Conservation (phyloP, 169 alveolate genomes). For the Eimeria falciformis region DNA sequence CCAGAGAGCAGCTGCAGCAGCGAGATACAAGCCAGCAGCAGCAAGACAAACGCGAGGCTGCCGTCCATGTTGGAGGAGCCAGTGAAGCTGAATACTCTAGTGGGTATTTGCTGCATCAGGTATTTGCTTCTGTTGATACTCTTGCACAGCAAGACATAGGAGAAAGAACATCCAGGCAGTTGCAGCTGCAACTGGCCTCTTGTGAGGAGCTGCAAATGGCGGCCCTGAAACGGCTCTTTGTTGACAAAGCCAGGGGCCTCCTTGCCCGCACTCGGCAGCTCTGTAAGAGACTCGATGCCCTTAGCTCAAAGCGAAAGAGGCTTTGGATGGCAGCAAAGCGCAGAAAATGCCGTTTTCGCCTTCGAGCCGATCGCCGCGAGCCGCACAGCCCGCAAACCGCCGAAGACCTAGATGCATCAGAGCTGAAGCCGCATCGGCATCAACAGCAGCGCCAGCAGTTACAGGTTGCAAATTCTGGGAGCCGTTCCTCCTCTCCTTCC, state of each 20-base stretch:
- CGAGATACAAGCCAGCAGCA: not conserved
- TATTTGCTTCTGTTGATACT: conserved; percentile 35
- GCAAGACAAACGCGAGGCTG: not conserved
- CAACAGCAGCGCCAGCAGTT: not conserved
- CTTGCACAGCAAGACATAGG: conserved; percentile 49
- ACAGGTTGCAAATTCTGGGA: conserved; percentile 14
- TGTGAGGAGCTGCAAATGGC: conserved; percentile 73
- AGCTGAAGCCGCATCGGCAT: not conserved
- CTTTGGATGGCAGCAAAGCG: conserved; percentile 62
- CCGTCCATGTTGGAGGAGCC: not conserved
- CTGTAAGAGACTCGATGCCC: conserved; percentile 34
- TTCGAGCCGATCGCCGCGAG: conserved; percentile 21
- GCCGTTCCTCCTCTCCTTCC: conserved; percentile 8
- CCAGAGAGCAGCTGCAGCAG: not conserved
- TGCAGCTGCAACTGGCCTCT: conserved; percentile 61
- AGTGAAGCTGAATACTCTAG: not conserved
- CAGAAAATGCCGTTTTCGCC: conserved; percentile 50
- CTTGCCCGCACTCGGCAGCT: conserved; percentile 68
- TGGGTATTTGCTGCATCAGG: conserved; percentile 34
- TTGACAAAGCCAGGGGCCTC: conserved; percentile 54
- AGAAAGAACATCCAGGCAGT: conserved; percentile 36
- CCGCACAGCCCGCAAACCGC: conserved; percentile 12
- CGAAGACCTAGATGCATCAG: not conserved
- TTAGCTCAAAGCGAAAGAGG: conserved; percentile 12
- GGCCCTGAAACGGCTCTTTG: conserved; percentile 67